Percentiles rank a stretch among this genome's conserved stretches.
Conservation (phyloP, 208 protist species). For the Leishmania aethiopica region DNA sequence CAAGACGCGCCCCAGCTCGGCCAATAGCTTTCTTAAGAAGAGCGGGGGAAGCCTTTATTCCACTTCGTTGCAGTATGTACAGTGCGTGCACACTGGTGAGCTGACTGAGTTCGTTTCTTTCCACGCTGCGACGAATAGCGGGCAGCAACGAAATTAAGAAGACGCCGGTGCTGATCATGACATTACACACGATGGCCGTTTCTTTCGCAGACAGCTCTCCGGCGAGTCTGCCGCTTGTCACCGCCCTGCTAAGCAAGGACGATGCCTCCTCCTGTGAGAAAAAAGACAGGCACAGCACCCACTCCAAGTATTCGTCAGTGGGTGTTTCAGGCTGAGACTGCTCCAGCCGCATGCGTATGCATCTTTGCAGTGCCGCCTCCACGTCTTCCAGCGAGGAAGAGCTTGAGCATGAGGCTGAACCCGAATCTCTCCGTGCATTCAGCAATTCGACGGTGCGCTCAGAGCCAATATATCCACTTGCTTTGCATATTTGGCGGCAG, state of each 20-base stretch:
- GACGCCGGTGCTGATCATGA: slow-evolving; percentile 13
- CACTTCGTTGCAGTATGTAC: slow-evolving; percentile 11
- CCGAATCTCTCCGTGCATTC: slow-evolving; percentile 1
- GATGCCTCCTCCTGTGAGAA: slow-evolving; percentile 10
- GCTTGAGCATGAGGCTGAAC: background rate
- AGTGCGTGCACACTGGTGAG: slow-evolving; percentile 13
- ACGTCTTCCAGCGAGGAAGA: background rate
- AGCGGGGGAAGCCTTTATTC: slow-evolving; percentile 8
- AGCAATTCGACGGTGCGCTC: background rate
- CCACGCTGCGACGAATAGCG: background rate
- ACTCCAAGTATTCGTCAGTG: slow-evolving; percentile 8
- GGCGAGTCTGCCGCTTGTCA: background rate
- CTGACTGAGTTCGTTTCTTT: slow-evolving; percentile 15
- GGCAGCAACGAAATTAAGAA: background rate
- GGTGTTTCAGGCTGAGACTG: background rate
- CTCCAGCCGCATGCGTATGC: background rate
- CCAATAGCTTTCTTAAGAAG: slow-evolving; percentile 21
- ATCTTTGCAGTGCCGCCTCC: background rate
- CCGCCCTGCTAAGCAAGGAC: background rate
- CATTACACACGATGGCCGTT: slow-evolving; percentile 14
- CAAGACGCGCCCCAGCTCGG: slow-evolving; percentile 9
- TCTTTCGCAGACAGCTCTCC: background rate
- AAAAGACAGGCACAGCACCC: slow-evolving; percentile 30
- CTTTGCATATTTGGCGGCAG: slow-evolving; percentile 1
- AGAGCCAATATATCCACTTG: background rate